Evolutionary conservation across 2,329 filamentous ascomycete genomes (phyloP).

Genomic region (Scedosporium boydii): DNA sequence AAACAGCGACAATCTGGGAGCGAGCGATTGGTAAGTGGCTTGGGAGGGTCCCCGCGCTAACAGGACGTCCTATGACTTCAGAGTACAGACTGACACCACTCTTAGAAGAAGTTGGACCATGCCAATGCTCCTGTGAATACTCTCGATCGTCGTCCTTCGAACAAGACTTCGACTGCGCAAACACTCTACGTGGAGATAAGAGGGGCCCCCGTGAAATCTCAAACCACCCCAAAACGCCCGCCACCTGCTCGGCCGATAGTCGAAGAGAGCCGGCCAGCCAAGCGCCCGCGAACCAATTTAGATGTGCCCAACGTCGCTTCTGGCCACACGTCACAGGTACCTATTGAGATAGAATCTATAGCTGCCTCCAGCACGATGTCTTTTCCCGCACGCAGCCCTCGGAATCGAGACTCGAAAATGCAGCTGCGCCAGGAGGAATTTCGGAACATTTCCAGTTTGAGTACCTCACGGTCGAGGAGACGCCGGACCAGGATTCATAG

Average conservation of each 20-base stretch:
- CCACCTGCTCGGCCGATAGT: background rate
- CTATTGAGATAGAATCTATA: background rate
- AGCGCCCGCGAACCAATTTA: background rate
- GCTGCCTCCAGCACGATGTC: background rate
- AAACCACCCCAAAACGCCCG: background rate
- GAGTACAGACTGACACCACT: background rate
- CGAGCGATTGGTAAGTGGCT: background rate
- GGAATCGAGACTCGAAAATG: background rate
- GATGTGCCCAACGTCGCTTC: background rate
- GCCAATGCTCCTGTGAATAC: slow-evolving; percentile 1
- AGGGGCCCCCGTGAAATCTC: background rate
- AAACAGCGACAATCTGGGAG: background rate
- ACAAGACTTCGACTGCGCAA: background rate
- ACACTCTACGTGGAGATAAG: background rate
- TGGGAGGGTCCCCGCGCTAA: background rate
- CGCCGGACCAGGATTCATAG: background rate
- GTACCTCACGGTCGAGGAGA: background rate
- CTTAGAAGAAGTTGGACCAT: background rate
- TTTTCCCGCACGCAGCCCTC: background rate
- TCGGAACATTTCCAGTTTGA: background rate
- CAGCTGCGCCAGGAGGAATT: slow-evolving; percentile 1
- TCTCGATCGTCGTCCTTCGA: background rate
- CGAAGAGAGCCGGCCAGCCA: background rate
- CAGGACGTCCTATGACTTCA: background rate
- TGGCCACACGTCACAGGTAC: background rate